phyloP scores from a whole-genome alignment of 2,329 filamentous ascomycete species.

The Mollisia scopiformis region DNA sequence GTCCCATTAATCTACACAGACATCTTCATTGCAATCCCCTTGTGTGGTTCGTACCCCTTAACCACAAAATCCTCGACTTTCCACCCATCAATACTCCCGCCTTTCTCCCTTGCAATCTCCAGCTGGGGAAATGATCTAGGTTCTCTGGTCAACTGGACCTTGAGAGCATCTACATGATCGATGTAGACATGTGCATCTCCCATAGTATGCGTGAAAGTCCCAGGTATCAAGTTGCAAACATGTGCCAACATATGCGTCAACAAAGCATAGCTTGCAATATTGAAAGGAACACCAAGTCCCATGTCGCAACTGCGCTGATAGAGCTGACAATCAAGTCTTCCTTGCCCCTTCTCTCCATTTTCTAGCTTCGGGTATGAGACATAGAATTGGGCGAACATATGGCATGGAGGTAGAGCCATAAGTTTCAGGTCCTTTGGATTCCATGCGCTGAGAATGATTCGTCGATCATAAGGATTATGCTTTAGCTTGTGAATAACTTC shows the following conservation, averaged over 20 bases:
- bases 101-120: conserved; percentile 68
- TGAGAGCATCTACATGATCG: conserved; percentile 88
- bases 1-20: conserved; percentile 59
- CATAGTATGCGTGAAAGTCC: conserved; percentile 92
- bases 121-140: conserved; percentile 81
- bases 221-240: conserved; percentile 81
- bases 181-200: conserved; percentile 96
- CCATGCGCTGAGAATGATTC: conserved; percentile 93
- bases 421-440: conserved; percentile 83
- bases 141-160: conserved; percentile 77
- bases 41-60: conserved; percentile 87
- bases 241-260: conserved; percentile 95
- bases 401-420: conserved; percentile 93
- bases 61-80: conserved; percentile 85
- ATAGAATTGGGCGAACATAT: conserved; percentile 96
- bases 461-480: conserved; percentile 81
- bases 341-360: conserved; percentile 50
- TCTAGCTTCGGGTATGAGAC: conserved; percentile 34
- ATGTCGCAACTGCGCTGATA: conserved; percentile 97
- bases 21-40: conserved; percentile 98
- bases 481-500: conserved; percentile 87
- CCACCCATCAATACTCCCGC: conserved; percentile 88
- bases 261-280: conserved; percentile 93
- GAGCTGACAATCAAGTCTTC: conserved; percentile 81
- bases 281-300: conserved; percentile 94